Conservation (phyloP, 345 rosid species). For the Heritiera littoralis region DNA sequence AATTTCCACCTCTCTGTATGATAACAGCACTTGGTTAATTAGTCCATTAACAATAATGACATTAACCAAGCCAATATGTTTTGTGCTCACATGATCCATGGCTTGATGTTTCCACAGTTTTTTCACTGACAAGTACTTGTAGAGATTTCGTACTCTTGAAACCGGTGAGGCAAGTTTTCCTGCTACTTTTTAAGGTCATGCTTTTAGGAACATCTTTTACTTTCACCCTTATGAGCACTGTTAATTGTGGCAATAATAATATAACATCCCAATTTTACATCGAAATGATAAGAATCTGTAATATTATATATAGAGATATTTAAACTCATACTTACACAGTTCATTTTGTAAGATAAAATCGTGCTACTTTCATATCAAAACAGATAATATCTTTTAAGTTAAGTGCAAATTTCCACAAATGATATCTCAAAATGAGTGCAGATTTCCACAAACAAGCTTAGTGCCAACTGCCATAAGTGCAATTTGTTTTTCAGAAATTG, state of each 20-base stretch:
- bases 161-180: not conserved
- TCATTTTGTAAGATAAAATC: too few relatives aligned
- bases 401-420: too few relatives aligned
- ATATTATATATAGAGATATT: too few relatives aligned
- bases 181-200: conserved; percentile 2
- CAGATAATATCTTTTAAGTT: too few relatives aligned
- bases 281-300: too few relatives aligned
- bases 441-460: not conserved
- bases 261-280: too few relatives aligned
- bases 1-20: not conserved
- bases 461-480: not conserved
- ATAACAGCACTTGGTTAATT: not conserved
- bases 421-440: too few relatives aligned
- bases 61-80: not conserved
- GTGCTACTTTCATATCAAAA: too few relatives aligned
- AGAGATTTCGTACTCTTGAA: not conserved
- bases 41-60: not conserved
- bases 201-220: conserved; percentile 18
- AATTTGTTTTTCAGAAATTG: conserved; percentile 28
- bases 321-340: too few relatives aligned
- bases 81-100: not conserved
- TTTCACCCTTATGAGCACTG: conserved; percentile 1
- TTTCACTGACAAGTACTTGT: not conserved
- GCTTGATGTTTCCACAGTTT: not conserved
- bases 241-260: not conserved